phyloP scores from a whole-genome alignment of 139 green algal genomes.

The Coccomyxa sp. region DNA sequence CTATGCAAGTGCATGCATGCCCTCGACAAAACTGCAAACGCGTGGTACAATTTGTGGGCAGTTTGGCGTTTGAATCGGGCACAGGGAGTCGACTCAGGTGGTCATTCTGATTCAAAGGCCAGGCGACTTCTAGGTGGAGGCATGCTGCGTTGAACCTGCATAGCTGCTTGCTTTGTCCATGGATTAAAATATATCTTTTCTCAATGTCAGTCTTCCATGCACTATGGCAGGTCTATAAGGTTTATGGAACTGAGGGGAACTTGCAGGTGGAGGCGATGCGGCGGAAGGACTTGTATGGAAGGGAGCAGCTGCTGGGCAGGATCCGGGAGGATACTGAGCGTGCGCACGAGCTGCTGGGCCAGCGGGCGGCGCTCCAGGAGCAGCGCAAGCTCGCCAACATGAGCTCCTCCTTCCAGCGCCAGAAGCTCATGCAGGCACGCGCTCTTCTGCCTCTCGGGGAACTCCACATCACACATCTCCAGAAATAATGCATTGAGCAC shows the following conservation, averaged over 20 bases:
- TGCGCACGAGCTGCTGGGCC: constrained; percentile 37
- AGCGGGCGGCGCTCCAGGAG: constrained; percentile 48
- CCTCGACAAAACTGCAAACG: too few species aligned
- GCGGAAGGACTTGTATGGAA: constrained; percentile 46
- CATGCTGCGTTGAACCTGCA: too few species aligned
- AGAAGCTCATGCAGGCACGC: constrained; percentile 37
- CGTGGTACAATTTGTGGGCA: too few species aligned
- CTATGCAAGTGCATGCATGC: too few species aligned
- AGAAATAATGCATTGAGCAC: background rate
- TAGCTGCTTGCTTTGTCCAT: too few species aligned
- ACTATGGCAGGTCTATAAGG: too few species aligned
- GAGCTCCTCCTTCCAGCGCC: constrained; percentile 59
- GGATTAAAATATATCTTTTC: too few species aligned
- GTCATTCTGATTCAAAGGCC: too few species aligned
- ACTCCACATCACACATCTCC: background rate
- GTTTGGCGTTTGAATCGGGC: too few species aligned
- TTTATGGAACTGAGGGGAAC: background rate
- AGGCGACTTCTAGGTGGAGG: too few species aligned
- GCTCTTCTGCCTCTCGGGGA: background rate
- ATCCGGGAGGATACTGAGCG: constrained; percentile 58
- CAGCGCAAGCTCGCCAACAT: constrained; percentile 79
- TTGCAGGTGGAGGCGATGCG: constrained; percentile 63
- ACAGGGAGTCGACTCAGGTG: too few species aligned
- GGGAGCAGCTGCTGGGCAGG: constrained; percentile 61
- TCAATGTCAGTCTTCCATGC: too few species aligned